Base-by-base conservation (phyloP, 2,329 filamentous ascomycete species). In the Microcyclospora pomicola region DNA sequence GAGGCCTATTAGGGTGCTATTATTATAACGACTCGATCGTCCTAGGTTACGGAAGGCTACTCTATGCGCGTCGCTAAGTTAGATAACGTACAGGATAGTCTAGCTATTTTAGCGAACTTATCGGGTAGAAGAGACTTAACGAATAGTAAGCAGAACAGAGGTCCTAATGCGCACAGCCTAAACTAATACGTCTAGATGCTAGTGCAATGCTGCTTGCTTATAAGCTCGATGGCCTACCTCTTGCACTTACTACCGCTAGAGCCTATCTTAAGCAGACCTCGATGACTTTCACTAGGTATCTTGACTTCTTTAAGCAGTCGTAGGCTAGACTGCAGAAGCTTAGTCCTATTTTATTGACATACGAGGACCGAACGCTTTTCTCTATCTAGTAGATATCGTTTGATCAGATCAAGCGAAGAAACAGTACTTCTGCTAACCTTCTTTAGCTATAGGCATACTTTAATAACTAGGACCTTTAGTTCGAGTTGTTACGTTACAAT, bases 1-100 rank as follows among this genome's bases (percentile, higher is more conserved):
- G 38, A 43, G 10, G 42, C 52, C 2, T 43, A 64, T 33, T 60
- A 66, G 39, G 64, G 63, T 12, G 58, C 59, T 2, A 55, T 68
- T 34, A 48, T 68, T 13, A 53, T 67, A 15, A 67, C 62, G 4
- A 63, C 60, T 6, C 50, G 60, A 12, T 53, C 50, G 34, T 51
- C 51, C n/a, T 15, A 55, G 11, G 51, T 60, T 9, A 50, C 55
- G 10, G 35, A 62, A 3, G 61, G 60, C 5, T 41, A 50, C 27
- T 35, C 33, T 2, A 59, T 66, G 37, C 44, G 33, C 2, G 32
- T 66, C 2, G 36, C 40, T 9, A 64, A 56, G 36, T 47, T 67
- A n/a, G 27, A 49, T 35, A 32, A 53, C n/a, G 30, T 52, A 1
- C 19, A 49, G 0, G 49, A 63, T 11, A 49, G 54, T 36, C 39